Conservation (phyloP, 83 land plant species). For the Picea abies region DNA sequence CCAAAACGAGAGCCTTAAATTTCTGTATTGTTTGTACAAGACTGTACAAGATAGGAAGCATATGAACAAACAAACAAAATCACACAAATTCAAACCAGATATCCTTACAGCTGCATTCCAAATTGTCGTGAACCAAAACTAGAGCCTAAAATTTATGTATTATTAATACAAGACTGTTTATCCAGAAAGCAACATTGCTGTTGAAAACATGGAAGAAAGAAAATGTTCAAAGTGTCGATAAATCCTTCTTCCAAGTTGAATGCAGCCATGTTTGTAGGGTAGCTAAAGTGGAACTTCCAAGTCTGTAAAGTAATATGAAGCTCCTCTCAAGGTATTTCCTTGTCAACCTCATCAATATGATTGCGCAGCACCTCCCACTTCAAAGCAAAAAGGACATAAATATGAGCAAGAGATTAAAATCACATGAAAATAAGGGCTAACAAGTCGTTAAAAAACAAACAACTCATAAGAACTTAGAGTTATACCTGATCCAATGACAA, state of each 20-base stretch:
- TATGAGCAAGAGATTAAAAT: not conserved
- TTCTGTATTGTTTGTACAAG: no score
- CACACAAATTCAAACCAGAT: no score
- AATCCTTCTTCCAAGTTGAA: not conserved
- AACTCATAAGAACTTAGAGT: not conserved
- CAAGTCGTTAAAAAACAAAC: not conserved
- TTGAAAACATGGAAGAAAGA: no score
- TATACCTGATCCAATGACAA: slow-evolving; percentile 1
- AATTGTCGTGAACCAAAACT: no score
- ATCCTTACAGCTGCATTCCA: no score
- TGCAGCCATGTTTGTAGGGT: not conserved
- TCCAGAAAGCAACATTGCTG: no score
- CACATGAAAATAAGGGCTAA: not conserved
- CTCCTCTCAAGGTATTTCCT: slow-evolving; percentile 4
- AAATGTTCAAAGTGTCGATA: no score
- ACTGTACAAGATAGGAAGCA: no score
- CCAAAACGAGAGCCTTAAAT: no score
- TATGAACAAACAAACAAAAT: no score
- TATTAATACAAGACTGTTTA: no score
- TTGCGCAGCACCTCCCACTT: slow-evolving; percentile 11
- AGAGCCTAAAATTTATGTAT: no score
- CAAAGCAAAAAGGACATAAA: not conserved
- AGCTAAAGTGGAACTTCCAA: not conserved
- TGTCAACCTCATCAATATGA: slow-evolving; percentile 12
- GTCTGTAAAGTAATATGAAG: not conserved